Percentiles rank a stretch among this genome's conserved stretches.
Evolutionary conservation across 148 eudicot species (phyloP).

Genomic region (Chenopodium formosanum): DNA sequence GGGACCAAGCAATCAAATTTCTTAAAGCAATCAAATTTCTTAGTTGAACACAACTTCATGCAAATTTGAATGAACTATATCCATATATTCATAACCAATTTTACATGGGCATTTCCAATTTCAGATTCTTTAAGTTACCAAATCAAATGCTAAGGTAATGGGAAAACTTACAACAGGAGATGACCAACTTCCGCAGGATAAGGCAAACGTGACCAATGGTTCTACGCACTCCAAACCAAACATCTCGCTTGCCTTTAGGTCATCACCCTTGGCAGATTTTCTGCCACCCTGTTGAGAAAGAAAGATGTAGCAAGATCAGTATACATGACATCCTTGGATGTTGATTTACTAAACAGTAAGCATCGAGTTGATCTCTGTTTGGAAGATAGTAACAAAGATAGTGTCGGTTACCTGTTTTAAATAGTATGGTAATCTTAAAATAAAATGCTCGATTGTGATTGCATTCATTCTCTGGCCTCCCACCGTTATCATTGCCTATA

Average conservation of each 20-base stretch:
- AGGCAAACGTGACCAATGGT: constrained; percentile 85
- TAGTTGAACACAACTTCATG: neutral
- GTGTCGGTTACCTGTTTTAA: constrained; percentile 45
- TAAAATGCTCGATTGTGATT: constrained; percentile 71
- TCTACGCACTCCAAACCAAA: constrained; percentile 84
- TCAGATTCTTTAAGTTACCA: neutral
- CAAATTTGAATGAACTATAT: neutral
- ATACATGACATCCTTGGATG: neutral
- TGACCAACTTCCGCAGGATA: constrained; percentile 92
- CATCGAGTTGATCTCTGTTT: neutral
- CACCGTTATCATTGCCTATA: constrained; percentile 59
- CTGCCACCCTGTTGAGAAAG: constrained; percentile 37
- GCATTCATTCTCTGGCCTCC: constrained; percentile 67
- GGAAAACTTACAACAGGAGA: constrained; percentile 81
- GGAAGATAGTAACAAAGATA: neutral
- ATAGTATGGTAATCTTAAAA: constrained; percentile 63
- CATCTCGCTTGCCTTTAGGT: constrained; percentile 41
- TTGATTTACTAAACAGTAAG: neutral
- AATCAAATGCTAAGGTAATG: neutral
- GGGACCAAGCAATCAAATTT: neutral
- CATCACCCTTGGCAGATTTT: constrained; percentile 46
- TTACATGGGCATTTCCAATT: neutral
- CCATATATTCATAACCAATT: neutral
- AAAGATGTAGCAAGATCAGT: neutral
- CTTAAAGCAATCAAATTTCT: neutral